Evolutionary conservation across 345 rosid species (phyloP).

Genomic region (Anastatica hierochuntica): DNA sequence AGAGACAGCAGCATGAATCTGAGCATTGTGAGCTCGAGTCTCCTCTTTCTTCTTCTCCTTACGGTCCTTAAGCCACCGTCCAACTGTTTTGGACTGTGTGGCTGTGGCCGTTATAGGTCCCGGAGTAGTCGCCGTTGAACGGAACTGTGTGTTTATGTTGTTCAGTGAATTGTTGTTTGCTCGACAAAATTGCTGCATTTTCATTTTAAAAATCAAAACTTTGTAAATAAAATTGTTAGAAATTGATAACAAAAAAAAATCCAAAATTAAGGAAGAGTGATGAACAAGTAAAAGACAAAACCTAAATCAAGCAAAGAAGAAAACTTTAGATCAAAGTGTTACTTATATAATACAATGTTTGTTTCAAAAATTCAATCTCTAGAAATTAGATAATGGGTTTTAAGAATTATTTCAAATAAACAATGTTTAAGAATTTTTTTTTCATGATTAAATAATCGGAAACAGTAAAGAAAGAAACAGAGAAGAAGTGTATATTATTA

Average conservation of each 20-base stretch:
- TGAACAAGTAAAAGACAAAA: slow-evolving; percentile 25
- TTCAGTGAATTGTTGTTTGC: slow-evolving; percentile 34
- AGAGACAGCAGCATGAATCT: slow-evolving; percentile 74
- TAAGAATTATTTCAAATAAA: no score
- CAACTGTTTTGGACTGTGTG: slow-evolving; percentile 65
- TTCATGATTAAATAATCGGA: no score
- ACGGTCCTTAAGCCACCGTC: slow-evolving; percentile 76
- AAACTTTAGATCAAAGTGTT: slow-evolving; percentile 22
- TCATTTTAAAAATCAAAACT: background rate
- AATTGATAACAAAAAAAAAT: background rate
- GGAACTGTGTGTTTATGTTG: slow-evolving; percentile 27
- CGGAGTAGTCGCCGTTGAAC: slow-evolving; percentile 25
- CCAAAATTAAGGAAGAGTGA: background rate
- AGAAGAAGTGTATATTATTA: no score
- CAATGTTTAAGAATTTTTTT: background rate
- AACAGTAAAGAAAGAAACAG: no score
- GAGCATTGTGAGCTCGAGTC: slow-evolving; percentile 68
- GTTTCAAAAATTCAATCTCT: no score
- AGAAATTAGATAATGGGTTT: background rate
- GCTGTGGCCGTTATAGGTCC: slow-evolving; percentile 25
- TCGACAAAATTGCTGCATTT: slow-evolving; percentile 57
- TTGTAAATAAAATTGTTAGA: background rate
- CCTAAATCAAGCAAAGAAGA: slow-evolving; percentile 21
- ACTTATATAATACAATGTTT: background rate
- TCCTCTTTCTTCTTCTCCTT: slow-evolving; percentile 89